These are phyloP conservation scores for Aspergillus sp. DNA, from an alignment of 2,329 filamentous ascomycete genomes.

Conservation along the genomic window DNA sequence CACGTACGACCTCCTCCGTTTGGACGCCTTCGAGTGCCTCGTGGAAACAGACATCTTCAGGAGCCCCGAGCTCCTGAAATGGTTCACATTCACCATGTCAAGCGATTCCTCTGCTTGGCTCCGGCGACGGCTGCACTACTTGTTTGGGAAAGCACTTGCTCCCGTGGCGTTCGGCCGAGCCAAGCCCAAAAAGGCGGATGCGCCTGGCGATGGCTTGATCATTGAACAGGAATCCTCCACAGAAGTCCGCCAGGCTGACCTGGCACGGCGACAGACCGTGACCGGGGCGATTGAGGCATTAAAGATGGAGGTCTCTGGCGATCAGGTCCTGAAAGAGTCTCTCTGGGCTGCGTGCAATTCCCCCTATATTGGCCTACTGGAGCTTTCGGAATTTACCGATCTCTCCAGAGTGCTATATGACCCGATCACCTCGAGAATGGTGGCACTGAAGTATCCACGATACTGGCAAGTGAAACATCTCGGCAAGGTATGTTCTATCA, in stretches of 20 bases:
- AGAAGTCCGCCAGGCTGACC: conserved; percentile 52
- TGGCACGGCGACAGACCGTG: conserved; percentile 56
- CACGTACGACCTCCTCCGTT: conserved; percentile 60
- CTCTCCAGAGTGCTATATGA: conserved; percentile 58
- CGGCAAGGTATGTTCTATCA: conserved; percentile 45
- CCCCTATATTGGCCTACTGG: conserved; percentile 49
- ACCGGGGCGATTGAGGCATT: conserved; percentile 58
- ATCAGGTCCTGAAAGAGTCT: conserved; percentile 51
- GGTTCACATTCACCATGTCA: conserved; percentile 57
- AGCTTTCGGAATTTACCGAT: conserved; percentile 58
- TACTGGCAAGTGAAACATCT: conserved; percentile 56
- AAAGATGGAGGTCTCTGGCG: conserved; percentile 51
- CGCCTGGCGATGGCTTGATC: conserved; percentile 48
- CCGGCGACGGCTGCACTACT: conserved; percentile 50
- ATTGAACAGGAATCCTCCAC: conserved; percentile 57
- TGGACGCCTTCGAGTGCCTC: conserved; percentile 59
- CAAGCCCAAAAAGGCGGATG: conserved; percentile 30
- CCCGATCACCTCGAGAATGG: conserved; percentile 47
- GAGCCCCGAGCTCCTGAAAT: conserved; percentile 52
- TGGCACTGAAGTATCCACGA: conserved; percentile 55
- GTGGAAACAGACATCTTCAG: conserved; percentile 56
- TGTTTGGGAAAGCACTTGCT: conserved; percentile 57
- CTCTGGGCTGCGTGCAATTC: conserved; percentile 59
- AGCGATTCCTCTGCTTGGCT: conserved; percentile 60
- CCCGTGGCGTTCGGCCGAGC: conserved; percentile 58